Conservation (phyloP, 306 rosid species). For the Prunus mira region DNA sequence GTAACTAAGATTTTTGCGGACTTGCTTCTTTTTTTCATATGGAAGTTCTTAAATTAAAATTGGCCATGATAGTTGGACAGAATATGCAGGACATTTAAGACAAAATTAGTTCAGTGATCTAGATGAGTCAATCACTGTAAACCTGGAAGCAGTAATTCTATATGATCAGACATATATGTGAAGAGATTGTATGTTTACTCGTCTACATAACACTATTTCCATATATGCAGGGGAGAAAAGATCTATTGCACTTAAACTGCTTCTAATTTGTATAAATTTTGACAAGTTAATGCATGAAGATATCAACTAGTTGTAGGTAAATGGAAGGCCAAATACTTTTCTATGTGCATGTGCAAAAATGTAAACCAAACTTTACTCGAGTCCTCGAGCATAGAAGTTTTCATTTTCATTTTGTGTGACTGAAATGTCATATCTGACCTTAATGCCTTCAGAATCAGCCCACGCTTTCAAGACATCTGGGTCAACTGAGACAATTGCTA, state of each 20-base stretch:
- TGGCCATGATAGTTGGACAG: too few species aligned
- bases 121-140: too few species aligned
- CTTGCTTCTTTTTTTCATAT: too few species aligned
- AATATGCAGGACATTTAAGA: too few species aligned
- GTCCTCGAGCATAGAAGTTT: background rate
- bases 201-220: too few species aligned
- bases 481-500: constrained; percentile 81
- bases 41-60: too few species aligned
- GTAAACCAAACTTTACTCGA: background rate
- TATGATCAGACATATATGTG: too few species aligned
- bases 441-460: constrained; percentile 79
- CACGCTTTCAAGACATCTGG: constrained; percentile 70
- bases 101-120: too few species aligned
- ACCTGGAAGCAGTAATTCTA: too few species aligned
- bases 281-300: background rate
- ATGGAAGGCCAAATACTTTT: background rate
- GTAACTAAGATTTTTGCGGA: too few species aligned
- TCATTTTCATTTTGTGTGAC: background rate
- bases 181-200: too few species aligned
- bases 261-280: background rate
- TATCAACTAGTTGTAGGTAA: background rate
- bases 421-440: constrained; percentile 37
- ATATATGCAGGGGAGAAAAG: background rate
- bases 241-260: background rate
- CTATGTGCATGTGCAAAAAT: background rate